Evolutionary conservation across 192 early-diverging fungal species (phyloP), one percentile per base, ranked within the genome.

Genomic region (Entomortierella chlamydospora): DNA sequence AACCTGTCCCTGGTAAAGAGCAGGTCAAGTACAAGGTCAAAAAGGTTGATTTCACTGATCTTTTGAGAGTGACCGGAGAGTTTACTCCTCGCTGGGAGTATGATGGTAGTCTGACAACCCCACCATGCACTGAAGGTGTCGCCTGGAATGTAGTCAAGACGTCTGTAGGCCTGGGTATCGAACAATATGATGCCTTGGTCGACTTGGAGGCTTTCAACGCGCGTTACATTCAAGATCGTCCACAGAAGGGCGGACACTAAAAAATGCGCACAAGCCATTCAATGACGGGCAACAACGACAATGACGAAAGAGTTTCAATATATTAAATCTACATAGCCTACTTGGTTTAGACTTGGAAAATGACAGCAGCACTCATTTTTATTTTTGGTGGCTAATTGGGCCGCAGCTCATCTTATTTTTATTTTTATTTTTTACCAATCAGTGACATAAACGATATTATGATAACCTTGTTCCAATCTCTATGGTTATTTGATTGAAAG

Each of bases 41-140:
- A 1, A 29, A 13, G 18, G 33, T 79, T 23, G 57, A 79, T 23
- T 79, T 79, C 26, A 2, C 47, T 0, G 33, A 47, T 0, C 6
- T 79, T 15, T 12, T 79, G 28, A 50, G 20, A 18, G 18, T 37
- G 4, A 57, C 62, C 17, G 52, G 52, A 4, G 12, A 54, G 0
- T 79, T 79, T 29, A 60, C 61, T 0, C 67, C 62, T 31, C 76
- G 76, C 17, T 81, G 68, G 67, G 79, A 73, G 56, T 91, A 91
- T 70, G 39, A 52, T 4, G 90, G 90, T 18, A 83, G 81, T 42
- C 70, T 91, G 60, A 91, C 90, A 15, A 89, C 88, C 2, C 90
- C 90, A 12, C 90, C 90, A 3, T 91, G 90, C 72, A 80, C 83
- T 1, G 90, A 91, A 68, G 83, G 85, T 39, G 85, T 91, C 4